Evolutionary conservation across 2,329 filamentous ascomycete species (phyloP).

Genomic region (Aspergillus quadrilineatus): DNA sequence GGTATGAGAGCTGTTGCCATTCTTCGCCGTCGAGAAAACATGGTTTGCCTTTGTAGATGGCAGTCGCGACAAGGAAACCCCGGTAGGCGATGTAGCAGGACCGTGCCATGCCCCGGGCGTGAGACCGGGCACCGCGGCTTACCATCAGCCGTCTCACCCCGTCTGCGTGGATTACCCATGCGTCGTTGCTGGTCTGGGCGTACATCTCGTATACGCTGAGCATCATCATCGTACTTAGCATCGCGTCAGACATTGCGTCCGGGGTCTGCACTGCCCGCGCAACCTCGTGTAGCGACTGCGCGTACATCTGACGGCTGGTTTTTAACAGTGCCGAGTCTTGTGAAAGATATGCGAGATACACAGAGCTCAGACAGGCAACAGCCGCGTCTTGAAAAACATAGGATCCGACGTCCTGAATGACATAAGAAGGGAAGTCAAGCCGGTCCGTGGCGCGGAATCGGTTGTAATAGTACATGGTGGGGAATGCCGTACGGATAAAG

Average conservation of each 20-base stretch:
- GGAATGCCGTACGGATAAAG: conserved; percentile 30
- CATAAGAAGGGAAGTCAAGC: conserved; percentile 24
- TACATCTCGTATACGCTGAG: conserved; percentile 44
- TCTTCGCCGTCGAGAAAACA: conserved; percentile 38
- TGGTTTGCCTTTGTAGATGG: conserved; percentile 32
- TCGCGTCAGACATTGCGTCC: conserved; percentile 32
- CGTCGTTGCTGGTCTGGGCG: conserved; percentile 34
- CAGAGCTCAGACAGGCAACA: conserved; percentile 27
- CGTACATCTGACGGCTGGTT: conserved; percentile 33
- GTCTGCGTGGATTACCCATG: conserved; percentile 40
- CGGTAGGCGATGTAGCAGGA: conserved; percentile 40
- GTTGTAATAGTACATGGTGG: conserved; percentile 30
- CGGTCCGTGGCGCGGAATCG: conserved; percentile 25
- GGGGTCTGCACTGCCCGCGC: conserved; percentile 28
- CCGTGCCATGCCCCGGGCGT: conserved; percentile 32
- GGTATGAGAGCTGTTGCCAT: conserved; percentile 32
- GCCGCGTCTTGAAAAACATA: conserved; percentile 28
- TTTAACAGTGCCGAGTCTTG: conserved; percentile 24
- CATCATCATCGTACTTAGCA: conserved; percentile 38
- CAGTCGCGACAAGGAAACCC: conserved; percentile 37
- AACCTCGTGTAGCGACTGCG: conserved; percentile 31
- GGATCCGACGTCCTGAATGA: conserved; percentile 25
- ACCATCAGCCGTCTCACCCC: conserved; percentile 38
- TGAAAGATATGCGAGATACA: conserved; percentile 28
- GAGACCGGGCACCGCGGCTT: conserved; percentile 31